phyloP scores from a whole-genome alignment of 2,329 filamentous ascomycete species.

The Verruconis gallopava region DNA sequence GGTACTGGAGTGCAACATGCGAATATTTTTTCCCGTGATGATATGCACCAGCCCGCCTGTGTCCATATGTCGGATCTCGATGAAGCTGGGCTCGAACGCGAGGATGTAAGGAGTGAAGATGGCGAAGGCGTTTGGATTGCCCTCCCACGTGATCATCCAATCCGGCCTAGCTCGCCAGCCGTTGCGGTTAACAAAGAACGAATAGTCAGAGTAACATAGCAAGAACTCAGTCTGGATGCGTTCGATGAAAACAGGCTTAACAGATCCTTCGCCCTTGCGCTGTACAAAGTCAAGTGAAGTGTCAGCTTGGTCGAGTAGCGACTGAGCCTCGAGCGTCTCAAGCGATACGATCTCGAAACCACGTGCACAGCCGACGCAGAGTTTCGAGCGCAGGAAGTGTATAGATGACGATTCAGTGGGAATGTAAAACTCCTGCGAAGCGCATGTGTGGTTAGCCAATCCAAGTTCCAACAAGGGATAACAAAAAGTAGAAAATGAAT shows the following conservation, averaged over 20 bases:
- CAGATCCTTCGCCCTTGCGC: slow-evolving; percentile 83
- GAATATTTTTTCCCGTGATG: slow-evolving; percentile 88
- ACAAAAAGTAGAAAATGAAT: too few relatives aligned
- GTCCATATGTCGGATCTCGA: slow-evolving; percentile 92
- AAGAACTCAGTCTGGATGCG: slow-evolving; percentile 93
- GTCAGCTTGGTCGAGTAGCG: slow-evolving; percentile 90
- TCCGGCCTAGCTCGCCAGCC: slow-evolving; percentile 92
- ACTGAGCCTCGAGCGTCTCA: slow-evolving; percentile 96
- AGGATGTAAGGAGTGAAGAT: slow-evolving; percentile 94
- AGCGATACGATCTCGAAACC: slow-evolving; percentile 96
- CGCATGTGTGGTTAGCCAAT: too few relatives aligned
- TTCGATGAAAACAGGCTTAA: slow-evolving; percentile 93
- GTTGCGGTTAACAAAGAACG: slow-evolving; percentile 97
- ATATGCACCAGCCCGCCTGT: slow-evolving; percentile 85
- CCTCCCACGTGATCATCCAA: slow-evolving; percentile 97
- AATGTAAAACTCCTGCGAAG: slow-evolving; percentile 75
- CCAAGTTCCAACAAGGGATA: too few relatives aligned
- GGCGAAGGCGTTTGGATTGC: slow-evolving; percentile 80
- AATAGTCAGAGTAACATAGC: slow-evolving; percentile 96
- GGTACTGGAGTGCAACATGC: slow-evolving; percentile 94
- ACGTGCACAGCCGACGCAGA: slow-evolving; percentile 89
- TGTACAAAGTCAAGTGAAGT: slow-evolving; percentile 96
- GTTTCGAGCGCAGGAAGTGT: slow-evolving; percentile 90
- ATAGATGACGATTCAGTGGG: slow-evolving; percentile 96
- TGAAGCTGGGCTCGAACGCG: slow-evolving; percentile 94